Evolutionary conservation across 2,329 filamentous ascomycete species (phyloP), one percentile per base, ranked within the genome.

Genomic region (Trichoderma sp.): DNA sequence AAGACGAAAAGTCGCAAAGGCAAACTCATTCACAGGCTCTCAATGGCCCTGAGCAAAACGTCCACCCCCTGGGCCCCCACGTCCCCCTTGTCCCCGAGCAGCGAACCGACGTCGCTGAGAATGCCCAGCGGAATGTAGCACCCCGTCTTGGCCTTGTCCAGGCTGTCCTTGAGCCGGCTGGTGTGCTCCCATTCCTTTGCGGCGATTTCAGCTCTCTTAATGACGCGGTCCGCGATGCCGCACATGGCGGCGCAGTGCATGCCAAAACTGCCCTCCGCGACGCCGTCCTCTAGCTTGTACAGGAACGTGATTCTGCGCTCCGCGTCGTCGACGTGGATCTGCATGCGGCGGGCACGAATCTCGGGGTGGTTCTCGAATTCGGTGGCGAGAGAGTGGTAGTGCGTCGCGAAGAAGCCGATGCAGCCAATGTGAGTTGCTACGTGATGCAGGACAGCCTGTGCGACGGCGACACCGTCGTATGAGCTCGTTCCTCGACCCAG

Each of bases 211-310:
- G 95, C 95, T 24, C 90, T 82, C 73, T 93, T 88, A 67, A 99
- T 92, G 17, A 99, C 88, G 63, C 88, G 88, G 51, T 82, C 81
- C 0, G 92, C 87, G 68, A 99, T 98, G 1, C 95, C 95, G 72
- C 95, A 99, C 95, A 99, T 99, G 67, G 92, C 90, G 1, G 95
- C 95, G 74, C 95, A 99, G 77, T 99, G 95, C 95, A 99, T 99
- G 72, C 95, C 95, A 73, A 98, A 99, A 73, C 92, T 96, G 17
- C 95, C 95, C 77, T 98, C 93, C 0, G 95, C 95, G 10, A 98
- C 92, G 1, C 95, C 95, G 15, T 92, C 86, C 77, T 98, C 95
- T 0, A 99, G 85, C 73, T 92, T 93, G 80, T 99, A 99, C 63
- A 99, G 76, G 79, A 99, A 99, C 0, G 94, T 97, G n/a, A 99